These are phyloP conservation scores for Nigrospora oryzae DNA, from an alignment of 2,329 filamentous ascomycete genomes.

Conservation along the genomic window DNA sequence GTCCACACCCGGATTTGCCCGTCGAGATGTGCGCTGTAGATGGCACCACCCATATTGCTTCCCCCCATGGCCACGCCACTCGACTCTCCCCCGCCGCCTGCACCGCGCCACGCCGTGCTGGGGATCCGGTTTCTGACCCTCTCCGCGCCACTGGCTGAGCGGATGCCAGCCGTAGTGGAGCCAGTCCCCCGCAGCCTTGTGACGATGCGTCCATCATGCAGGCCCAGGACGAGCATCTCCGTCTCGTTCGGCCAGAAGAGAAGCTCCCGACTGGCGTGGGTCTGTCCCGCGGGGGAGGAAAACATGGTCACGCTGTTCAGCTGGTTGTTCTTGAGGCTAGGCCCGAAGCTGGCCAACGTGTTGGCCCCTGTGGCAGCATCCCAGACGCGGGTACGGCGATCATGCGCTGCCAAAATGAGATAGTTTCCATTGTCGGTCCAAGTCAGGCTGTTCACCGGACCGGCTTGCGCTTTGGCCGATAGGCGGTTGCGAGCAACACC, in stretches of 20 bases:
- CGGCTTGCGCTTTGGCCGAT: conserved; percentile 62
- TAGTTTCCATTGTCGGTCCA: conserved; percentile 77
- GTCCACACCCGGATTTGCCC: conserved; percentile 77
- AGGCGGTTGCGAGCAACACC: conserved; percentile 25
- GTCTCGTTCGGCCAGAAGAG: conserved; percentile 76
- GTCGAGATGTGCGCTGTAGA: conserved; percentile 79
- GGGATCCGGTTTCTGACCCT: conserved; percentile 62
- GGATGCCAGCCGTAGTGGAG: conserved; percentile 37
- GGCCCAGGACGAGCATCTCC: conserved; percentile 71
- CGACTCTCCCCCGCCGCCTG: conserved; percentile 49
- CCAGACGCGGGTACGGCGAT: conserved; percentile 82
- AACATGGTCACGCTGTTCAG: conserved; percentile 54
- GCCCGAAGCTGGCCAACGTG: conserved; percentile 81
- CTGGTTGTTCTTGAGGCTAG: conserved; percentile 66
- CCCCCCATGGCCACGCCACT: conserved; percentile 54
- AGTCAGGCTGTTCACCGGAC: conserved; percentile 73
- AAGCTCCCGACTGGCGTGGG: conserved; percentile 49
- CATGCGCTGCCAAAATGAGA: conserved; percentile 74
- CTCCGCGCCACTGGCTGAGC: conserved; percentile 34
- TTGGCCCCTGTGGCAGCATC: conserved; percentile 73
- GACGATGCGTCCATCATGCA: conserved; percentile 68
- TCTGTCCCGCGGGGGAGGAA: conserved; percentile 51
- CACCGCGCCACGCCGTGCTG: conserved; percentile 62
- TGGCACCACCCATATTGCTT: conserved; percentile 37
- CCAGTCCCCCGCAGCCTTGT: conserved; percentile 62